Evolutionary conservation across 2,329 filamentous ascomycete species (phyloP).

Genomic region (Chaetomium sp.): DNA sequence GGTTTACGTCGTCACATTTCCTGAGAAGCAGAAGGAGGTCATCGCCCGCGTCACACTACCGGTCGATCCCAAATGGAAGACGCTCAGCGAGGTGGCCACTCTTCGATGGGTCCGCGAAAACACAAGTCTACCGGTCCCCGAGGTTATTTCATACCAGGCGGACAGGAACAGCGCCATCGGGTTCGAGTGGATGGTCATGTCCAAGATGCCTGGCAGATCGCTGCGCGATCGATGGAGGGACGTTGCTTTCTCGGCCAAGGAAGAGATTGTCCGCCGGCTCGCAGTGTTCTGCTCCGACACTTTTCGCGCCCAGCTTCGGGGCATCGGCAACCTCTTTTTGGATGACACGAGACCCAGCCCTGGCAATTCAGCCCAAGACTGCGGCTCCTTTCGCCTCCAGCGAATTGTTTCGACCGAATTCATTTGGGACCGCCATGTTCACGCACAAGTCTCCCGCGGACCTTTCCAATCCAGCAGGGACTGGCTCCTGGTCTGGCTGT

Average conservation of each 20-base stretch:
- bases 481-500: slow-evolving; percentile 14
- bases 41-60: slow-evolving; percentile 21
- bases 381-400: slow-evolving; percentile 12
- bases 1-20: slow-evolving; percentile 10
- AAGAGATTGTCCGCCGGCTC: slow-evolving; percentile 13
- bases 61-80: slow-evolving; percentile 20
- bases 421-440: slow-evolving; percentile 7
- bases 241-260: slow-evolving; percentile 5
- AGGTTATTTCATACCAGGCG: slow-evolving; percentile 18
- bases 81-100: slow-evolving; percentile 23
- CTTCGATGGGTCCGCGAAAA: slow-evolving; percentile 20
- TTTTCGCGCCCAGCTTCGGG: slow-evolving; percentile 12
- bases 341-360: slow-evolving; percentile 3
- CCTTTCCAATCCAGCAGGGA: slow-evolving; percentile 19
- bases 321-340: slow-evolving; percentile 16
- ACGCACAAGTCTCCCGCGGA: slow-evolving; percentile 11
- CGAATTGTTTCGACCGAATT: slow-evolving; percentile 17
- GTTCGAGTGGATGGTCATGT: slow-evolving; percentile 25
- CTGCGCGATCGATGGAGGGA: slow-evolving; percentile 15
- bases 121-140: slow-evolving; percentile 19
- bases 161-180: slow-evolving; percentile 17
- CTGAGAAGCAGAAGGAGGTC: slow-evolving; percentile 17
- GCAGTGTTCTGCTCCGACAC: slow-evolving; percentile 16
- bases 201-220: slow-evolving; percentile 19
- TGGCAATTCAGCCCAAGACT: neutral